These are phyloP conservation scores for Collybia sp. DNA, from an alignment of 768 basidiomycete species.

Conservation along the genomic window DNA sequence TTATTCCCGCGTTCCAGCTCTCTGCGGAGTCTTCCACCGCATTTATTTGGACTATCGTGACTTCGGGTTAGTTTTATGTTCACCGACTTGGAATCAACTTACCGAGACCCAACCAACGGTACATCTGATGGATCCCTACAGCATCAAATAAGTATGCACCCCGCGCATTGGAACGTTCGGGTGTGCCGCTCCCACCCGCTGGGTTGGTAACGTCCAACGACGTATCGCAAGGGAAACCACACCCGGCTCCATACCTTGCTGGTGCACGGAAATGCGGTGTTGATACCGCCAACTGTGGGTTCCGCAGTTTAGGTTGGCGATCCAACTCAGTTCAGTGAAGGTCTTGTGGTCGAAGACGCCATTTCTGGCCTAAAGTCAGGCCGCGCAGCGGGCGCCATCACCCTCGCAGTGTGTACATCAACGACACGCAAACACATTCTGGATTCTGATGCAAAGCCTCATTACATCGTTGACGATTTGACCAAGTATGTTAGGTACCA, in stretches of 20 bases:
- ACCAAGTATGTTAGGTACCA: conserved; percentile 42
- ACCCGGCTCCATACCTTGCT: conserved; percentile 81
- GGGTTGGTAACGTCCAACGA: conserved; percentile 75
- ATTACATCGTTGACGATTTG: conserved; percentile 68
- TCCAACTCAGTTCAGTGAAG: conserved; percentile 26
- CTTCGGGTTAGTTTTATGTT: conserved; percentile 52
- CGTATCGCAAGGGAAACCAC: conserved; percentile 74
- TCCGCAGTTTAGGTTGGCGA: neutral
- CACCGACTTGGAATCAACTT: conserved; percentile 1
- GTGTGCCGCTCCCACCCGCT: conserved; percentile 50
- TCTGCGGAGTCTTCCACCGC: conserved; percentile 16
- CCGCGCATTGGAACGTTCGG: conserved; percentile 59
- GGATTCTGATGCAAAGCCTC: conserved; percentile 47
- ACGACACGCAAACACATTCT: conserved; percentile 53
- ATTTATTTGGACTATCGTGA: conserved; percentile 76
- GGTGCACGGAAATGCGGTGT: conserved; percentile 62
- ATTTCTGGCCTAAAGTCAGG: conserved; percentile 78
- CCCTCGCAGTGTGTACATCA: conserved; percentile 83
- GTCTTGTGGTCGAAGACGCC: conserved; percentile 88
- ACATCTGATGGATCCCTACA: conserved; percentile 15
- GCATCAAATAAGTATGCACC: conserved; percentile 73
- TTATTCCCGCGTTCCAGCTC: conserved; percentile 18
- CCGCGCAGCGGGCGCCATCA: conserved; percentile 67
- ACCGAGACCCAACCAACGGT: conserved; percentile 1
- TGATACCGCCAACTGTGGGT: conserved; percentile 53